Percentiles rank a stretch among this genome's conserved stretches.
Evolutionary conservation across 192 early-diverging fungal genomes (phyloP).

Genomic region (Tieghemiomyces parasiticus): DNA sequence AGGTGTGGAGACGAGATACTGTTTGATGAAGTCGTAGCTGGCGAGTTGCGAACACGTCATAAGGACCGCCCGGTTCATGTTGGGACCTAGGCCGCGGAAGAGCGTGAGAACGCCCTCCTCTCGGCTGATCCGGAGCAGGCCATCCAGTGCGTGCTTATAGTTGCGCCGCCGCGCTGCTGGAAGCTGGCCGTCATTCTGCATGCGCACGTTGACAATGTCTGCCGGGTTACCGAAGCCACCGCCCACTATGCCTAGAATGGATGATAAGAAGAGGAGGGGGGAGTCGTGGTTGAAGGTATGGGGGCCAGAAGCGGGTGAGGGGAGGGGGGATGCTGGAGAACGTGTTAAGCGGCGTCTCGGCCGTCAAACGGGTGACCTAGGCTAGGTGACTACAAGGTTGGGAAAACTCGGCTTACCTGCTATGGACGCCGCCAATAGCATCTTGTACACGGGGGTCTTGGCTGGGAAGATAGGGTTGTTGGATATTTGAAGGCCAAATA

Average conservation of each 20-base stretch:
- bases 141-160: constrained; percentile 63
- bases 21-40: constrained; percentile 67
- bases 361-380: too few species aligned
- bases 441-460: constrained; percentile 26
- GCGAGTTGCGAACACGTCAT: constrained; percentile 58
- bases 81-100: constrained; percentile 83
- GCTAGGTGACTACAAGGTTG: too few species aligned
- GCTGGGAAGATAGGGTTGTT: constrained; percentile 6
- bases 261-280: constrained; percentile 18
- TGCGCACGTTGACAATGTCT: constrained; percentile 65
- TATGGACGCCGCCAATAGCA: constrained; percentile 17
- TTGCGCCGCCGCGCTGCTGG: constrained; percentile 45
- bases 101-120: constrained; percentile 61
- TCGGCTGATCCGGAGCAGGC: constrained; percentile 53
- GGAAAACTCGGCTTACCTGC: constrained; percentile 19
- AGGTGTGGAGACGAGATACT: constrained; percentile 38
- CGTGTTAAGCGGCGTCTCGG: too few species aligned
- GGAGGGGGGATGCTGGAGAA: too few species aligned
- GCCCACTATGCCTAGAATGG: constrained; percentile 35
- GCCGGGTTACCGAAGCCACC: constrained; percentile 60
- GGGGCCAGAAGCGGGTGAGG: not conserved
- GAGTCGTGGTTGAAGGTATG: not conserved
- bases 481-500: not conserved
- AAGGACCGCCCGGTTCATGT: constrained; percentile 78
- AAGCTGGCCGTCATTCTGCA: constrained; percentile 67